These are phyloP conservation scores for Colletotrichum sp. DNA, from an alignment of 2,329 filamentous ascomycete genomes.

Conservation along the genomic window DNA sequence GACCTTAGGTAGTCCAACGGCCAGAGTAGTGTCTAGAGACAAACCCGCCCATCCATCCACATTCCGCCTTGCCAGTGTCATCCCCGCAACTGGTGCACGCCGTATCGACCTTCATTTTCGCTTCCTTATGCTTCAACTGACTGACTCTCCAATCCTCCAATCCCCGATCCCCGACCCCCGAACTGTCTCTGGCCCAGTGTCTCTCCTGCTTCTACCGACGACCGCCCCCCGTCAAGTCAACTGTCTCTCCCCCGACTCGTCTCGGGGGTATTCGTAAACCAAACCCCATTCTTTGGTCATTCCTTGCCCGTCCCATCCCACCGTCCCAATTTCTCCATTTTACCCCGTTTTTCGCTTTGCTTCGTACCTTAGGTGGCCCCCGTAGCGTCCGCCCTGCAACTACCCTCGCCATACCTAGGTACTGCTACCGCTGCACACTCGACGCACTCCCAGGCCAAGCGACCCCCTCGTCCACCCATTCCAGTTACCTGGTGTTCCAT, in stretches of 20 bases:
- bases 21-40: not conserved
- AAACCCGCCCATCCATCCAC: not conserved
- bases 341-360: conserved; percentile 15
- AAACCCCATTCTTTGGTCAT: not conserved
- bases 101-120: not conserved
- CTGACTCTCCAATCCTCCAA: not conserved
- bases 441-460: not conserved
- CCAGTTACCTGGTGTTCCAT: conserved; percentile 16
- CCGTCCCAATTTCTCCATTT: conserved; percentile 6
- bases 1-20: not conserved
- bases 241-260: not conserved
- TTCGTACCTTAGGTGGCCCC: not conserved
- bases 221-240: no score
- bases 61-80: not conserved
- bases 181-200: not conserved
- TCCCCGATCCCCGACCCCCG: not conserved
- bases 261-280: not conserved
- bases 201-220: not conserved
- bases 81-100: not conserved
- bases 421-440: not conserved
- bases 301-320: not conserved
- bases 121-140: not conserved
- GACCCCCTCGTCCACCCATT: not conserved
- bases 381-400: not conserved
- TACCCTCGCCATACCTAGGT: not conserved